A percentile compares a stretch with the other conserved stretches of the same genome.
Conservation (phyloP, 805 yeast genomes). For the Myxozyma monticola region DNA sequence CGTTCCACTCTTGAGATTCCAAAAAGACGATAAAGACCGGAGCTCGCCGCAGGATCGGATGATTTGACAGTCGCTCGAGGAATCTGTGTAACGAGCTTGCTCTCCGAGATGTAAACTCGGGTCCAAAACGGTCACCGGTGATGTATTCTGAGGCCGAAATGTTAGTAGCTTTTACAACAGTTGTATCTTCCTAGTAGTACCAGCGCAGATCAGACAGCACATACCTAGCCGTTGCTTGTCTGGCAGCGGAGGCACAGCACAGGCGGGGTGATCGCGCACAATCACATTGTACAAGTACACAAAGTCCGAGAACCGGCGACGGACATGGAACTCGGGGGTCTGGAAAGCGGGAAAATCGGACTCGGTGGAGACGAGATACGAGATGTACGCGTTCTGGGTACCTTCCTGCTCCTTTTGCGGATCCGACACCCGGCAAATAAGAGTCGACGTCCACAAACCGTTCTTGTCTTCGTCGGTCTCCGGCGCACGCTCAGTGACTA, state of each 20-base stretch:
- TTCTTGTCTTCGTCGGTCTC: conserved; percentile 29
- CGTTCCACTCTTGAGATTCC: conserved; percentile 72
- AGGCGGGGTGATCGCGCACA: conserved; percentile 75
- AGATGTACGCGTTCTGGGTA: conserved; percentile 67
- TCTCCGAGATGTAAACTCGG: conserved; percentile 79
- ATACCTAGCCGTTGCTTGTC: conserved; percentile 72
- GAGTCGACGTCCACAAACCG: conserved; percentile 26
- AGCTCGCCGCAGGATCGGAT: conserved; percentile 69
- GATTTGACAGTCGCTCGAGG: conserved; percentile 67
- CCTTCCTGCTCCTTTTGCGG: conserved; percentile 75
- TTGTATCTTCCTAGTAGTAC: neutral
- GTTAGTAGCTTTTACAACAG: neutral
- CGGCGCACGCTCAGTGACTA: conserved; percentile 29
- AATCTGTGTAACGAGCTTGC: conserved; percentile 79
- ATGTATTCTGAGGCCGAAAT: conserved; percentile 58
- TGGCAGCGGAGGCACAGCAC: conserved; percentile 90
- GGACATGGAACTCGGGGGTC: conserved; percentile 48
- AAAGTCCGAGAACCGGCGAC: conserved; percentile 88
- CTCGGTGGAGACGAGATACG: conserved; percentile 64
- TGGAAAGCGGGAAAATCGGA: conserved; percentile 63
- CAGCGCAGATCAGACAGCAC: neutral
- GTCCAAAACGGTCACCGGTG: conserved; percentile 88
- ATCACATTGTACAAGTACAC: conserved; percentile 73
- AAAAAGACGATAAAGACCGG: conserved; percentile 69
- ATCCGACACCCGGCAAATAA: conserved; percentile 36